Percentiles rank a stretch among this genome's conserved stretches.
Conservation (phyloP, 441 rosid species). For the Brassica balearica region DNA sequence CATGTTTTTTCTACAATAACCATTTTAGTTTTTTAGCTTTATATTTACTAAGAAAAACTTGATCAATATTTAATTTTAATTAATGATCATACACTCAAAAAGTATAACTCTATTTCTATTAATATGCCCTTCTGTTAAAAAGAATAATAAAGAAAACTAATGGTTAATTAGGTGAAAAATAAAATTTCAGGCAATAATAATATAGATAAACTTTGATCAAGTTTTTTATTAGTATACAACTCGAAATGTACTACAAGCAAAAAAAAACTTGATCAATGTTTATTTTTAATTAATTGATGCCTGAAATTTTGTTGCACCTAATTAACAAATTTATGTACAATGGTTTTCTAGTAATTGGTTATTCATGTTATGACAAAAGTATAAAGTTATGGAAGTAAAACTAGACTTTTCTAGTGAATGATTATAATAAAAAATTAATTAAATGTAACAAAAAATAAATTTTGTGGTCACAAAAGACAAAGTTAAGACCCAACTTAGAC, state of each 20-base stretch:
- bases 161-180: not conserved
- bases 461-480: not conserved
- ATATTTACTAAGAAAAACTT: not conserved
- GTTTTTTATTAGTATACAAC: not conserved
- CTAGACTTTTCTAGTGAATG: not conserved
- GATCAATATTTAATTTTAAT: not conserved
- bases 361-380: not conserved
- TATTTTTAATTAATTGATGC: not conserved
- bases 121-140: not conserved
- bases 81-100: not conserved
- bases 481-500: not conserved
- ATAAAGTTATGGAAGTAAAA: not conserved
- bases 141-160: not conserved
- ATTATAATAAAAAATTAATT: not conserved
- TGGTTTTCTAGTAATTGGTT: conserved; percentile 8
- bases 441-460: not conserved
- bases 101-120: not conserved
- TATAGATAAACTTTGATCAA: not conserved
- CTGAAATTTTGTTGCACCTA: not conserved
- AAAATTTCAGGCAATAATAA: not conserved
- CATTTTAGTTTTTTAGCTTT: not conserved
- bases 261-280: not conserved
- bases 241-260: not conserved
- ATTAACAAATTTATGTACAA: not conserved
- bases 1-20: not conserved